These are phyloP conservation scores for Botrytis medusae DNA, from an alignment of 2,329 filamentous ascomycete genomes.

Conservation along the genomic window DNA sequence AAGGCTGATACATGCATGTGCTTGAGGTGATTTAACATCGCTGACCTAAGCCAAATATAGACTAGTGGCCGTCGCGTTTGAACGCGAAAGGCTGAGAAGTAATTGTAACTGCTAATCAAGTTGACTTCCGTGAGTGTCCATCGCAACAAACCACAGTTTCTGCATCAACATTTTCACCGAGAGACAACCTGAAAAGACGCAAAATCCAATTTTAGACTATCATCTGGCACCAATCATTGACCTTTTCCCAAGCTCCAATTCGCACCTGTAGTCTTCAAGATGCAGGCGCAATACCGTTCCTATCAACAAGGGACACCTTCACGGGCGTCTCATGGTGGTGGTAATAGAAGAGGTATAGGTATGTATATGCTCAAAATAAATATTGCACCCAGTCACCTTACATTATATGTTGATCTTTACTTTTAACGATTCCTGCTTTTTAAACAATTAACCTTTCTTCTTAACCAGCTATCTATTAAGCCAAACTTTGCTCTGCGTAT, in stretches of 20 bases:
- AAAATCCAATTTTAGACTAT: neutral
- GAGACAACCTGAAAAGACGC: neutral
- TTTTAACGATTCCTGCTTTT: constrained; percentile 28
- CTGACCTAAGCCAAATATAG: constrained; percentile 2
- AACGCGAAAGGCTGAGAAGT: constrained; percentile 1
- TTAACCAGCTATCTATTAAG: neutral
- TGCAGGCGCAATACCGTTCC: constrained; percentile 23
- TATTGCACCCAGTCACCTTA: constrained; percentile 28
- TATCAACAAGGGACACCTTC: constrained; percentile 28
- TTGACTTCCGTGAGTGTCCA: neutral
- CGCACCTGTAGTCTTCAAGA: constrained; percentile 6
- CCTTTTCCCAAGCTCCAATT: neutral
- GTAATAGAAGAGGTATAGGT: constrained; percentile 40
- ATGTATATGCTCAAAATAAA: constrained; percentile 30
- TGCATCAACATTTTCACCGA: neutral
- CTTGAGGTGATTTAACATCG: neutral
- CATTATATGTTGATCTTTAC: constrained; percentile 36
- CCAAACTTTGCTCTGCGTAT: neutral
- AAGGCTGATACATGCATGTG: neutral
- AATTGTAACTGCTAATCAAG: neutral
- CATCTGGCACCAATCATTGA: constrained; percentile 2
- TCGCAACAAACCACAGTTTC: neutral
- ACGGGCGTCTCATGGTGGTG: constrained; percentile 37
- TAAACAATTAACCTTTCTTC: neutral
- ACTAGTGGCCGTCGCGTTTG: constrained; percentile 11